Evolutionary conservation across 2,329 filamentous ascomycete genomes (phyloP).

Genomic region (Cordyceps cateniannulata): DNA sequence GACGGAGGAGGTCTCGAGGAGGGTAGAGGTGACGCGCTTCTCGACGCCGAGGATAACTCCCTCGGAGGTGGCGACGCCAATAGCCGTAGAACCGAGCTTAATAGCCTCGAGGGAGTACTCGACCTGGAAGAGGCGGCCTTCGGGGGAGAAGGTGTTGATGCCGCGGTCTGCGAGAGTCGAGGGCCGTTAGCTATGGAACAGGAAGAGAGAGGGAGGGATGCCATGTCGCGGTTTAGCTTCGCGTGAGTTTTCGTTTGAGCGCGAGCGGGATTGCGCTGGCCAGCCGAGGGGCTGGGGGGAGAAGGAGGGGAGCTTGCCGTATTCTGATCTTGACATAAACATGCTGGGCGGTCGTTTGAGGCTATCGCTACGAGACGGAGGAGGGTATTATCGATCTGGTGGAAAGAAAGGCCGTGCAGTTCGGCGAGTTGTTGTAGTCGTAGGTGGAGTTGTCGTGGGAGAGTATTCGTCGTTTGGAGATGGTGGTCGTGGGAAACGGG

Average conservation of each 20-base stretch:
- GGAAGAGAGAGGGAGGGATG: background rate
- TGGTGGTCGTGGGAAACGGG: background rate
- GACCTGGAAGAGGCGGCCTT: slow-evolving; percentile 99
- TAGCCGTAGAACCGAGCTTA: slow-evolving; percentile 97
- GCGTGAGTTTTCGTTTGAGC: no score
- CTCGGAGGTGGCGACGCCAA: slow-evolving; percentile 91
- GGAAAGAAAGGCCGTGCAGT: background rate
- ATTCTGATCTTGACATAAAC: slow-evolving; percentile 99
- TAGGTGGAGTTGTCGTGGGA: background rate
- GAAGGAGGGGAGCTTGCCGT: slow-evolving; percentile 61
- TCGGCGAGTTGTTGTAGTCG: background rate
- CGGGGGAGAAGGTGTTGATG: slow-evolving; percentile 99
- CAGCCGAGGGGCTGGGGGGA: background rate
- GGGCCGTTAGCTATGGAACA: background rate
- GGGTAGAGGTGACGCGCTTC: slow-evolving; percentile 96
- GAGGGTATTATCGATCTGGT: background rate
- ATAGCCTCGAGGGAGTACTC: slow-evolving; percentile 99
- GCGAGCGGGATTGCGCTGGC: background rate
- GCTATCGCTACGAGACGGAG: background rate
- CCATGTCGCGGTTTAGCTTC: no score
- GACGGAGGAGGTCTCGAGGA: slow-evolving; percentile 94
- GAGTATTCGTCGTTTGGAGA: background rate
- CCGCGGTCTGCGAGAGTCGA: slow-evolving; percentile 66
- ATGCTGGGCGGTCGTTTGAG: slow-evolving; percentile 54
- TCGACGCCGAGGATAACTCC: slow-evolving; percentile 96